Evolutionary conservation across 2,329 filamentous ascomycete genomes (phyloP).

Genomic region (Thelonectria rubi): DNA sequence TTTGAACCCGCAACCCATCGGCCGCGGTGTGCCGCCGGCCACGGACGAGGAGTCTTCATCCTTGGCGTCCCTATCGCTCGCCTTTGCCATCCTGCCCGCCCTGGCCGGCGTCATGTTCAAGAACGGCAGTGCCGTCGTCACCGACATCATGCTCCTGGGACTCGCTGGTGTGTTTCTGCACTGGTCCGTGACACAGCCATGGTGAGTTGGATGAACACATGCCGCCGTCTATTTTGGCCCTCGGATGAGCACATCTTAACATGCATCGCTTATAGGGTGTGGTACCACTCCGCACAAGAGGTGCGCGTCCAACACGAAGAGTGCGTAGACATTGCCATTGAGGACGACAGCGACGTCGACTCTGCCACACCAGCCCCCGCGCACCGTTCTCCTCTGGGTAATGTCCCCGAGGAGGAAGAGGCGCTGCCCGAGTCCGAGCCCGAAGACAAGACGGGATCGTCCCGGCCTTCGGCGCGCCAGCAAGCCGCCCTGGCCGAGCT

Average conservation of each 20-base stretch:
- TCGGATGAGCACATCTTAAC: conserved; percentile 1
- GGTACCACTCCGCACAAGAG: conserved; percentile 77
- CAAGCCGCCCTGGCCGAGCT: conserved; percentile 68
- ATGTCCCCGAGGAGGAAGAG: conserved; percentile 60
- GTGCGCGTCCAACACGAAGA: conserved; percentile 63
- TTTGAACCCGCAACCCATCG: conserved; percentile 60
- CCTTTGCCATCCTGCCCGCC: conserved; percentile 85
- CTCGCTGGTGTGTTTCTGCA: conserved; percentile 88
- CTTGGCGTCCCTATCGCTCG: conserved; percentile 83
- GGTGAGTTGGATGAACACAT: conserved; percentile 61
- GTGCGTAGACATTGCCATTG: conserved; percentile 52
- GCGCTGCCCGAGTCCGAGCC: conserved; percentile 34
- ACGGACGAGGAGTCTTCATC: conserved; percentile 65
- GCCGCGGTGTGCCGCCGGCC: conserved; percentile 39
- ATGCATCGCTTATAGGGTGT: conserved; percentile 47
- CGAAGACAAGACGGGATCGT: conserved; percentile 28
- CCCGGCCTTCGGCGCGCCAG: conserved; percentile 36
- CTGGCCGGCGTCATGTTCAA: conserved; percentile 85
- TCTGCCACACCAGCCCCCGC: conserved; percentile 33
- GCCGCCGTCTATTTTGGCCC: neutral
- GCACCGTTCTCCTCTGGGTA: conserved; percentile 45
- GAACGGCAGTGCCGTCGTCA: conserved; percentile 83
- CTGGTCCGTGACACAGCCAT: conserved; percentile 90
- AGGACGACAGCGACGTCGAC: conserved; percentile 57
- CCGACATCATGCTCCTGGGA: conserved; percentile 82